Percentiles rank a stretch among this genome's conserved stretches.
Conservation (phyloP, 1,139 yeast species). For the Scheffersomyces segobiensis region DNA sequence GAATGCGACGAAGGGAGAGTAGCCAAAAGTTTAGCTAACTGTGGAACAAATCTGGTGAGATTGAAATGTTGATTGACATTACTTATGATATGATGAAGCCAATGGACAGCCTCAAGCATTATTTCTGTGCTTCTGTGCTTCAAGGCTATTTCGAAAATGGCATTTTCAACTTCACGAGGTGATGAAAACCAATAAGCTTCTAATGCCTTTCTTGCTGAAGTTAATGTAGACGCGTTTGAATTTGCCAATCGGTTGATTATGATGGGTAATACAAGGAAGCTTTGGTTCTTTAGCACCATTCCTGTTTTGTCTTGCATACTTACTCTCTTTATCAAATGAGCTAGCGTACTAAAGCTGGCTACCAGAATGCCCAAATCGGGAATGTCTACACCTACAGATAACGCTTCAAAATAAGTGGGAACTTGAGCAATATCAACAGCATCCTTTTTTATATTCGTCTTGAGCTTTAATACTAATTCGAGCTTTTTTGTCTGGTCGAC, state of each 20-base stretch:
- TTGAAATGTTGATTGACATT: conserved; percentile 35
- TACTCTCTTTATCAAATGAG: conserved; percentile 75
- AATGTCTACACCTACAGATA: conserved; percentile 47
- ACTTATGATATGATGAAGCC: conserved; percentile 33
- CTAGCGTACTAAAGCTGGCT: conserved; percentile 63
- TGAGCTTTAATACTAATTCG: conserved; percentile 50
- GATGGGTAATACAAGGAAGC: conserved; percentile 56
- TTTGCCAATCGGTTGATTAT: conserved; percentile 57
- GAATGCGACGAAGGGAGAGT: conserved; percentile 4
- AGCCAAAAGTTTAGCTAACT: conserved; percentile 20
- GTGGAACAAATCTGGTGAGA: conserved; percentile 27
- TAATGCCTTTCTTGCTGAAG: conserved; percentile 57
- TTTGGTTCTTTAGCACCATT: conserved; percentile 45
- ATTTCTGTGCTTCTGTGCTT: conserved; percentile 38
- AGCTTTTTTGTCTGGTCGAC: conserved; percentile 28
- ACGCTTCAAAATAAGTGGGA: conserved; percentile 57
- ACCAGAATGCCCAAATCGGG: conserved; percentile 43
- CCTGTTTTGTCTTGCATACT: conserved; percentile 66
- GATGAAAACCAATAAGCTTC: conserved; percentile 70
- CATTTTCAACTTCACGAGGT: conserved; percentile 54
- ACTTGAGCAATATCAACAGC: conserved; percentile 56
- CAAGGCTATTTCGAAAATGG: conserved; percentile 54
- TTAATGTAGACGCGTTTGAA: conserved; percentile 39
- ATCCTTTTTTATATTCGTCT: conserved; percentile 70
- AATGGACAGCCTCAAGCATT: conserved; percentile 41